Percentiles rank a stretch among this genome's conserved stretches.
These are phyloP conservation scores for Triangularia verruculosa DNA, from an alignment of 2,329 filamentous ascomycete species.

Conservation along the genomic window DNA sequence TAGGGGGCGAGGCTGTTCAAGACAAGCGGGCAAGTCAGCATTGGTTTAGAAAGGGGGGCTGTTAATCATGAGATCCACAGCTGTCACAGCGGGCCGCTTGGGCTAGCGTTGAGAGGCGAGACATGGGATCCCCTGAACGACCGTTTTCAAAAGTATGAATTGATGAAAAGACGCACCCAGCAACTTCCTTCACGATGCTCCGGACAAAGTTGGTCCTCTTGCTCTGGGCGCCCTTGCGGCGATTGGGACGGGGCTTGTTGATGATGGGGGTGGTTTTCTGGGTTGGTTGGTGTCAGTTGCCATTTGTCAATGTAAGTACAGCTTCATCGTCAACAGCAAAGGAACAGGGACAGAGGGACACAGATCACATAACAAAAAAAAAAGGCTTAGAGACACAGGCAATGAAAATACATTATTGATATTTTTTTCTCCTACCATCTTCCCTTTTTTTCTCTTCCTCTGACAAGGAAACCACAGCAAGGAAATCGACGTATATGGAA, in stretches of 20 bases:
- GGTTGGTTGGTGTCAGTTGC: not conserved
- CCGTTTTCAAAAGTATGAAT: not conserved
- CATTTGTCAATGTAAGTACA: too few relatives aligned
- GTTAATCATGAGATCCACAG: not conserved
- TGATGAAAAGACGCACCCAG: constrained; percentile 64
- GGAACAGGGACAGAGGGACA: not conserved
- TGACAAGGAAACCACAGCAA: constrained; percentile 28
- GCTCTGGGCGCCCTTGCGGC: constrained; percentile 92
- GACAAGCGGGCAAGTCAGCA: not conserved
- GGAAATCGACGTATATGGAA: not conserved
- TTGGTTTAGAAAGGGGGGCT: not conserved
- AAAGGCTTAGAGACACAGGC: not conserved
- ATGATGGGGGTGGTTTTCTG: constrained; percentile 82
- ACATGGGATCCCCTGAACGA: not conserved
- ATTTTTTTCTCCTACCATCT: not conserved
- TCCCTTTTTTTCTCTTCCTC: not conserved
- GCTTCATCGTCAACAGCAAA: not conserved
- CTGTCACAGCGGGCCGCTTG: not conserved
- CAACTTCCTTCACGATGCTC: constrained; percentile 97
- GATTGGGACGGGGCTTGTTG: constrained; percentile 69
- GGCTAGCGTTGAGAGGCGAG: not conserved
- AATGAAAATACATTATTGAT: not conserved
- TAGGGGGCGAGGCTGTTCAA: constrained; percentile 74
- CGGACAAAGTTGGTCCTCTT: constrained; percentile 97
- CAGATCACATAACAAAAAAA: not conserved